Base-by-base conservation (phyloP, 768 basidiomycete species). In the Tricholoma hemisulphureum region DNA sequence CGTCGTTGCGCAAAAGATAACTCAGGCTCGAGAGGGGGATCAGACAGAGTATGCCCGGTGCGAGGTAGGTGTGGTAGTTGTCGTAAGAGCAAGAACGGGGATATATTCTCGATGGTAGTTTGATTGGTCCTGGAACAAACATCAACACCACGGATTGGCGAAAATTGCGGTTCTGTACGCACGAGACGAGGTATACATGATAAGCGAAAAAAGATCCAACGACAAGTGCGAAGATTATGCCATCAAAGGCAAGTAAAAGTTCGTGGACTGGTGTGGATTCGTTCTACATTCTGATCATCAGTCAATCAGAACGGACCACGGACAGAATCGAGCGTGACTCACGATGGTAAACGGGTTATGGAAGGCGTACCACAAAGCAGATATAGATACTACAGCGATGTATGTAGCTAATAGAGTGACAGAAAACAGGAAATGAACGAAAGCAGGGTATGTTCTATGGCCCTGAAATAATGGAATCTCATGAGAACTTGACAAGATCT, bases 381-480 rank as follows among this genome's bases (percentile, higher is more conserved):
- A 71, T 3, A 77, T 71, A 53, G 82, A 82, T 35, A 92, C 65
- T 14, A 70, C 58, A 56, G 82, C 79, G 35, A 88, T 73, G 67
- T 93, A 90, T 14, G 78, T 60, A 13, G 89, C 77, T 37, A 91
- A 79, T 6, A 87, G 63, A 8, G 85, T 86, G 45, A 88, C 69
- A 61, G 81, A 85, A 29, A 77, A 74, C 51, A 93, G 76, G 67
- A 93, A 89, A 69, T 92, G 90, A 51, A 93, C 74, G 67, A 93
- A 94, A 5, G 91, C 84, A 7, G 90, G 86, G 68, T 93, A 92
- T 37, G 89, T 93, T 67, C 91, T 79, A 71, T 91, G 84, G 2
- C 91, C 91, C 91, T 93, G 64, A 32, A 59, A 16, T 35, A 48
- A 29, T 31, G 60, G 50, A 58, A 51, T 43, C 46, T 35, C 8